Evolutionary conservation across 805 yeast genomes (phyloP), one percentile per base, ranked within the genome.

Genomic region (Suhomyces tanzawaensis): DNA sequence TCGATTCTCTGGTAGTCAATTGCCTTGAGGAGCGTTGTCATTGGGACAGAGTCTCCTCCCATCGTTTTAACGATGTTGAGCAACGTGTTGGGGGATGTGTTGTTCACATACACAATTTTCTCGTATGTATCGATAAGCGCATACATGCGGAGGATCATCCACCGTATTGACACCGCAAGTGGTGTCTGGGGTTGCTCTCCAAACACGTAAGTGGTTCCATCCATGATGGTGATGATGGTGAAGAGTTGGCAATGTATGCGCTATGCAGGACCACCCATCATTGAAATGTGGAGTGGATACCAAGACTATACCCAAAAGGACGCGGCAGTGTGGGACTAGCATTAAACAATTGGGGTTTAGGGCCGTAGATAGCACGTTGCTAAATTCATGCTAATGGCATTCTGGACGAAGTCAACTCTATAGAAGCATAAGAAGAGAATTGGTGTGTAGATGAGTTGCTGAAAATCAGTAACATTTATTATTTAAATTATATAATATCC

Each of bases 1-100:
- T 30, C 33, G 13, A 39, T 39, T 6, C 41, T 34, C 24, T 37
- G 44, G 40, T 42, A 40, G 22, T 42, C 46, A 31, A 43, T 29
- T n/a, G 28, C 19, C 7, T 28, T 31, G 22, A 45, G 43, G 4
- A 34, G 34, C 18, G 25, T 13, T 21, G 29, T 9, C 15, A 11
- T 13, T 23, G 15, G 17, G 4, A 17, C 33, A 4, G 15, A 7
- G 18, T 23, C n/a, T 7, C 13, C 15, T 5, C 16, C 17, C 13
- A 15, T 19, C 19, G 36, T 26, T 6, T 12, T 24, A 13, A 24
- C n/a, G 7, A 12, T 18, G 13, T 21, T 15, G 19, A 45, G 29
- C 19, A 45, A 35, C 17, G n/a, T 17, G 31, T 40, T 39, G 21
- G 49, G 49, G 12, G 40, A 25, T 19, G 41, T 35, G 23, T 22